Percentiles rank a stretch among this genome's conserved stretches.
phyloP scores from a whole-genome alignment of 768 basidiomycete genomes.

The Trametopsis cervina region DNA sequence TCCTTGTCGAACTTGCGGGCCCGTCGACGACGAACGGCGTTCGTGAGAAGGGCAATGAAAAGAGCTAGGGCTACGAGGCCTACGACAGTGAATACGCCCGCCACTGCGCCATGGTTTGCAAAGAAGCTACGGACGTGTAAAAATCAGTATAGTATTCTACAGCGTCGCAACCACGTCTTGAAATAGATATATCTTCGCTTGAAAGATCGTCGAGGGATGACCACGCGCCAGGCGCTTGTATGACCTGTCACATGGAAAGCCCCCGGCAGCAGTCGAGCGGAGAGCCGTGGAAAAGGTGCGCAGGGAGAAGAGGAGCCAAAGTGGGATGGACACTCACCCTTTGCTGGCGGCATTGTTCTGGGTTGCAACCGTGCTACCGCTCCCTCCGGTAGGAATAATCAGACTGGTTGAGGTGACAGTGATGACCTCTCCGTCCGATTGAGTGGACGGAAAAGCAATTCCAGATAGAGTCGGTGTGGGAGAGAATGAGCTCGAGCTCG shows the following conservation, averaged over 20 bases:
- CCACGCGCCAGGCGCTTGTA: background rate
- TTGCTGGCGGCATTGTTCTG: conserved; percentile 4
- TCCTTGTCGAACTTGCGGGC: conserved; percentile 65
- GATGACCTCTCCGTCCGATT: conserved; percentile 1
- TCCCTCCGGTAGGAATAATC: background rate
- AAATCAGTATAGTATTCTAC: background rate
- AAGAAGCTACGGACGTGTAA: conserved; percentile 51
- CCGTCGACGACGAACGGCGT: conserved; percentile 54
- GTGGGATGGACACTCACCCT: conserved; percentile 13
- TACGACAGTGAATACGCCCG: conserved; percentile 64
- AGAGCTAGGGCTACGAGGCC: conserved; percentile 53
- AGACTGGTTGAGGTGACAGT: background rate
- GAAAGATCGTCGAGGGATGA: background rate
- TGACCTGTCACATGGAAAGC: too few relatives aligned
- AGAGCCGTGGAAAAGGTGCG: too few relatives aligned
- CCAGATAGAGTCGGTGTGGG: conserved; percentile 3
- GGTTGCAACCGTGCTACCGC: background rate
- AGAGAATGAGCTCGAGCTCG: conserved; percentile 6
- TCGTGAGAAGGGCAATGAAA: conserved; percentile 44
- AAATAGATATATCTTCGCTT: background rate
- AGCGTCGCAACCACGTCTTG: background rate
- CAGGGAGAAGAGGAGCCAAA: too few relatives aligned
- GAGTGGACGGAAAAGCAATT: background rate
- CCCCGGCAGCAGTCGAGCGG: too few relatives aligned
- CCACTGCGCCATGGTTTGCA: conserved; percentile 63